Conservation (phyloP, 169 alveolate species). For the Plasmodium knowlesi region DNA sequence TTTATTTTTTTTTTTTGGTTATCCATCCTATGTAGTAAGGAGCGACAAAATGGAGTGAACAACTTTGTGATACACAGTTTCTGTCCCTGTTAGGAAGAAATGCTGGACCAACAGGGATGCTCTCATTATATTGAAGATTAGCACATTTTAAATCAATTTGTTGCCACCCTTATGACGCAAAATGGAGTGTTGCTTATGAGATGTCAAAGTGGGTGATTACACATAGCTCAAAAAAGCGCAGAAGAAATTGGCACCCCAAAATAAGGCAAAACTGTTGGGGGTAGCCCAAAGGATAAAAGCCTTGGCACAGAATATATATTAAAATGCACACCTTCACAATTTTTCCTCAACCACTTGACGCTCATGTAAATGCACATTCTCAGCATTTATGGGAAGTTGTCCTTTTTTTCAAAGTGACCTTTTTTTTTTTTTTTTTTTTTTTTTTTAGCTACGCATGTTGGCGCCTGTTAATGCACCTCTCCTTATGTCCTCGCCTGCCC, state of each 20-base stretch:
- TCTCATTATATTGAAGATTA: too few species aligned
- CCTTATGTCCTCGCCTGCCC: neutral
- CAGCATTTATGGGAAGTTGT: neutral
- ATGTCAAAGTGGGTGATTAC: neutral
- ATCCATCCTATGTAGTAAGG: neutral
- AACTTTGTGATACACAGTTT: neutral
- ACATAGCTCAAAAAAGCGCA: neutral
- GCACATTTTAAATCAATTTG: neutral
- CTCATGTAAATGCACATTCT: neutral
- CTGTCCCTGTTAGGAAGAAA: neutral
- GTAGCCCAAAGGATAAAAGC: neutral
- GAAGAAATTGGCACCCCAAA: neutral
- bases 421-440: neutral
- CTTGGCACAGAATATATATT: neutral
- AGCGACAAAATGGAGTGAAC: neutral
- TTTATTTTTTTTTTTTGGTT: neutral
- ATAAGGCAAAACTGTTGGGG: neutral
- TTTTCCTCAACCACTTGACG: neutral
- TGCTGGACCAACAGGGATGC: neutral
- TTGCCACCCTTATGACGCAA: neutral
- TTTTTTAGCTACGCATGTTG: neutral
- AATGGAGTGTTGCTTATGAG: neutral
- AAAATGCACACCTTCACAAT: neutral
- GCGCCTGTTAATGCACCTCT: neutral
- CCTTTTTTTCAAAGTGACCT: neutral